phyloP scores from a whole-genome alignment of 2,329 filamentous ascomycete species.

The Dactylonectria macrodidyma region DNA sequence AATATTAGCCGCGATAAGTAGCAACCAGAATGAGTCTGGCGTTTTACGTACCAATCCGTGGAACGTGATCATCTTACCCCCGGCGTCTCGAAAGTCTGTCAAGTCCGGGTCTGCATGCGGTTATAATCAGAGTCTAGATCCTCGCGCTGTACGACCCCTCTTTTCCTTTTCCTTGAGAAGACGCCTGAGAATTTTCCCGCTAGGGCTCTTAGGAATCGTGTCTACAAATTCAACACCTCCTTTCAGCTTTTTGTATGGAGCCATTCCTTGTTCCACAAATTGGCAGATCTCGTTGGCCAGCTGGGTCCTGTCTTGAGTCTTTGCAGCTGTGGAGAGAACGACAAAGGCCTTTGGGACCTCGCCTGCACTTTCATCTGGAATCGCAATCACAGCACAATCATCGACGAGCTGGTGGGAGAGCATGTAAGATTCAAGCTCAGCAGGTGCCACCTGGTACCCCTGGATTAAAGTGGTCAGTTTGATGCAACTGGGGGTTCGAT shows the following conservation, averaged over 20 bases:
- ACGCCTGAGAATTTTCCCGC: slow-evolving; percentile 79
- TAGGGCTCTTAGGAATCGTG: slow-evolving; percentile 78
- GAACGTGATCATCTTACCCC: too few relatives aligned
- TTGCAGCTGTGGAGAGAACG: slow-evolving; percentile 66
- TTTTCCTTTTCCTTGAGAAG: slow-evolving; percentile 78
- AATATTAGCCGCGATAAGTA: too few relatives aligned
- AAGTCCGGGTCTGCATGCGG: not conserved
- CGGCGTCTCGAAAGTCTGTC: too few relatives aligned
- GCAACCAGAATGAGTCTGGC: too few relatives aligned
- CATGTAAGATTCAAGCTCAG: slow-evolving; percentile 82
- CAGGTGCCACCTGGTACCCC: slow-evolving; percentile 79
- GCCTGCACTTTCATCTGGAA: slow-evolving; percentile 70
- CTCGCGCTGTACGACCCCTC: slow-evolving; percentile 6
- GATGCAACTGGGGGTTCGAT: not conserved
- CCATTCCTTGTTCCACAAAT: slow-evolving; percentile 75
- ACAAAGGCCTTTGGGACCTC: slow-evolving; percentile 75
- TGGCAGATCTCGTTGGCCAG: slow-evolving; percentile 65
- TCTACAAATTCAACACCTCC: slow-evolving; percentile 74
- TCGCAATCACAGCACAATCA: slow-evolving; percentile 82
- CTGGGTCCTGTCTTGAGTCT: slow-evolving; percentile 62
- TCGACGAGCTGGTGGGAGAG: slow-evolving; percentile 78
- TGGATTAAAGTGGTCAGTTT: not conserved
- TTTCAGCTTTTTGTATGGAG: slow-evolving; percentile 76
- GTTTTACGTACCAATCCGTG: too few relatives aligned
- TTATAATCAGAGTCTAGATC: slow-evolving; percentile 11